These are phyloP conservation scores for Hyphodiscus sp. DNA, from an alignment of 2,329 filamentous ascomycete genomes.

Conservation along the genomic window DNA sequence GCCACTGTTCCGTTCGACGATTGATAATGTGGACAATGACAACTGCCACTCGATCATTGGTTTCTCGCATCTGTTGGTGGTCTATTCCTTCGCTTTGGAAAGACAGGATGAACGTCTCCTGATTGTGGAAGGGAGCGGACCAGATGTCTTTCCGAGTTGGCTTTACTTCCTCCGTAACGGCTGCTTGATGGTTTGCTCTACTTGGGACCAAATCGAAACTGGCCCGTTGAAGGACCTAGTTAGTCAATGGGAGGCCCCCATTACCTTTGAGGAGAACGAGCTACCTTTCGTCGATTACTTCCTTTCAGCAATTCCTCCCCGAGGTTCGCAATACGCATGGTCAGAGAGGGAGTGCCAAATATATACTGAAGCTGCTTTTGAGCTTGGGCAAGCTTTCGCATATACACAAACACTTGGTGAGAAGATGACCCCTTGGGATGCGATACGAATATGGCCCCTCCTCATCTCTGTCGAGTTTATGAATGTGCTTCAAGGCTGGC, in stretches of 20 bases:
- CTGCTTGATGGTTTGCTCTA: constrained; percentile 13
- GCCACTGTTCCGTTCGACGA: constrained; percentile 10
- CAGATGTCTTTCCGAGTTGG: constrained; percentile 12
- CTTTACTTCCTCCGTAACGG: constrained; percentile 15
- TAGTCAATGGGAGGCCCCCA: constrained; percentile 9
- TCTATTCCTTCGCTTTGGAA: constrained; percentile 13
- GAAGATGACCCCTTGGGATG: constrained; percentile 16
- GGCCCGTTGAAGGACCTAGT: constrained; percentile 10
- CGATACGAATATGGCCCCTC: constrained; percentile 17
- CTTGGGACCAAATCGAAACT: constrained; percentile 11
- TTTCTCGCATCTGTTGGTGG: constrained; percentile 15
- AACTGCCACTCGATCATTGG: constrained; percentile 14
- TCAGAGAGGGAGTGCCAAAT: constrained; percentile 2
- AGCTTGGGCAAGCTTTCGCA: constrained; percentile 12
- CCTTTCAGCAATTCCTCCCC: constrained; percentile 1
- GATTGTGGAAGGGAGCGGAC: background rate
- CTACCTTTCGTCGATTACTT: background rate
- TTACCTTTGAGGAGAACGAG: background rate
- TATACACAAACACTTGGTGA: constrained; percentile 1
- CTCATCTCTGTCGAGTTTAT: constrained; percentile 10
- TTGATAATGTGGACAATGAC: constrained; percentile 4
- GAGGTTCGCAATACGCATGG: constrained; percentile 1
- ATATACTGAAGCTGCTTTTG: constrained; percentile 9
- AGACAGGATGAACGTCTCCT: constrained; percentile 2
- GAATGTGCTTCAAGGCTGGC: constrained; percentile 6